phyloP scores from a whole-genome alignment of 345 rosid genomes.

The Trapa incisa region DNA sequence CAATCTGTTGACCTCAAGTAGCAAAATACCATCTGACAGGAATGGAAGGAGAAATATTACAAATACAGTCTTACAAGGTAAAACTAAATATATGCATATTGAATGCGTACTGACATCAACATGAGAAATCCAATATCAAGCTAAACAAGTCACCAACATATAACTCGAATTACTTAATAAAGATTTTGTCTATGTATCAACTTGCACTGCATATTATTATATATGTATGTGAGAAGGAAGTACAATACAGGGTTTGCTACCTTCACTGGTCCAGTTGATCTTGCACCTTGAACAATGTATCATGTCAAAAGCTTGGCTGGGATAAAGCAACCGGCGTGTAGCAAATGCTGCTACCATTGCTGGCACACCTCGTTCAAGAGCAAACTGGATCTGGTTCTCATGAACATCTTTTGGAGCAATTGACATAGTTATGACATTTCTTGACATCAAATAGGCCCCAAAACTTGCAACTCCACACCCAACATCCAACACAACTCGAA shows the following conservation, averaged over 20 bases:
- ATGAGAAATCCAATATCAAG: neutral
- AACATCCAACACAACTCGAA: slow-evolving; percentile 67
- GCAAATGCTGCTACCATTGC: slow-evolving; percentile 97
- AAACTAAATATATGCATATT: neutral
- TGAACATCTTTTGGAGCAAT: slow-evolving; percentile 99
- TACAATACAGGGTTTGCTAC: slow-evolving; percentile 27
- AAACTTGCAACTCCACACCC: slow-evolving; percentile 99
- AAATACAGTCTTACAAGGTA: neutral
- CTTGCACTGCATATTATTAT: neutral
- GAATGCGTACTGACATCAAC: neutral
- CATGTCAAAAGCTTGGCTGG: slow-evolving; percentile 96
- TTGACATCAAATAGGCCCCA: slow-evolving; percentile 81
- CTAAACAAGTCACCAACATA: neutral
- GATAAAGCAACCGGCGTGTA: slow-evolving; percentile 57
- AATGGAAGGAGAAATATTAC: slow-evolving; percentile 2
- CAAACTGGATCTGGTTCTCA: slow-evolving; percentile 97
- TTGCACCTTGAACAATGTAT: slow-evolving; percentile 97
- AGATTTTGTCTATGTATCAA: neutral
- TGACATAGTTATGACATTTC: slow-evolving; percentile 73
- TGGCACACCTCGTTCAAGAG: slow-evolving; percentile 98
- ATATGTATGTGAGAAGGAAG: neutral
- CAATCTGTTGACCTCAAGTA: slow-evolving; percentile 91
- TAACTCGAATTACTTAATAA: neutral
- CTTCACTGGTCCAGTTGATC: slow-evolving; percentile 98
- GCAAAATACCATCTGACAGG: slow-evolving; percentile 77